Percentiles rank a stretch among this genome's conserved stretches.
Conservation (phyloP, 2,329 filamentous ascomycete genomes). For the Arthrocladium fulminans region DNA sequence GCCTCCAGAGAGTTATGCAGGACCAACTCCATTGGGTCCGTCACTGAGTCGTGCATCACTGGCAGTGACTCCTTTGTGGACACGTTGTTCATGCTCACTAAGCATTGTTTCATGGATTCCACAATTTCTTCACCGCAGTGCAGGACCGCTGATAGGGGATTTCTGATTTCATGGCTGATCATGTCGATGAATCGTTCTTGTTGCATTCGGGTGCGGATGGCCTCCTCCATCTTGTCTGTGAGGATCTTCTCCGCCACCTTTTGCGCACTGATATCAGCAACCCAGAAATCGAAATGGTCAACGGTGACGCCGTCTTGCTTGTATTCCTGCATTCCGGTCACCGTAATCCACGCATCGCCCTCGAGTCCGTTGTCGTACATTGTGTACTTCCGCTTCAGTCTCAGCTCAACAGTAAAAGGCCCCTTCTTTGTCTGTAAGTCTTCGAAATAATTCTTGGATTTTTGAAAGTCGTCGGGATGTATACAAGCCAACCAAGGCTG, state of each 20-base stretch:
- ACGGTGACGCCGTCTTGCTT: neutral
- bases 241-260: constrained; percentile 76
- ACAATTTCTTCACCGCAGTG: constrained; percentile 60
- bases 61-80: neutral
- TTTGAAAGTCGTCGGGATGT: neutral
- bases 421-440: neutral
- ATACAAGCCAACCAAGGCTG: constrained; percentile 6
- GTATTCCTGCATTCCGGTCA: constrained; percentile 2
- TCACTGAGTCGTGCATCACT: neutral
- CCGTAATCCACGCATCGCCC: neutral
- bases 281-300: constrained; percentile 26
- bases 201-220: constrained; percentile 67
- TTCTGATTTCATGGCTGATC: constrained; percentile 46
- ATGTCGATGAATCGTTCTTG: constrained; percentile 51
- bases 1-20: constrained; percentile 59
- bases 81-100: neutral
- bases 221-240: constrained; percentile 66
- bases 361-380: neutral
- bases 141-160: constrained; percentile 47
- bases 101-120: constrained; percentile 4
- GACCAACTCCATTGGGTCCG: constrained; percentile 30
- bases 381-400: constrained; percentile 5
- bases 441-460: neutral
- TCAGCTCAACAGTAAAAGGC: neutral
- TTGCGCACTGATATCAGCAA: constrained; percentile 75